phyloP scores from a whole-genome alignment of 169 alveolate species.

The Eimeria maxima region DNA sequence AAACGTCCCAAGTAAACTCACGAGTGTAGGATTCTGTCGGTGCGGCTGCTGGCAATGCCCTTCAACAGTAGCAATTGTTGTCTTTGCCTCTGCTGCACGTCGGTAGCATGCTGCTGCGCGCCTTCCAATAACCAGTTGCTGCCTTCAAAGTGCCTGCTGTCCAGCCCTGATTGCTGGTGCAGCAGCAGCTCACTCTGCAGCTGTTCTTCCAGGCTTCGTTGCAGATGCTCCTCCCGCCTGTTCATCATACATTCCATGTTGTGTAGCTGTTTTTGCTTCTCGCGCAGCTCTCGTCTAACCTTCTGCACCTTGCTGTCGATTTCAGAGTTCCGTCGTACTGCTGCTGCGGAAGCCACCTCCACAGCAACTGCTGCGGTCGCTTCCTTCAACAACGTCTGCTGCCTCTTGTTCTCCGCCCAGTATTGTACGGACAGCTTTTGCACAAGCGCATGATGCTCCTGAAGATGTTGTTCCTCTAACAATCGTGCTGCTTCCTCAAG shows the following conservation, averaged over 20 bases:
- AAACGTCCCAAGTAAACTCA: neutral
- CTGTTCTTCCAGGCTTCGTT: conserved; percentile 39
- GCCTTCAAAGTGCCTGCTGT: neutral
- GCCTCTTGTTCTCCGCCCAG: conserved; percentile 40
- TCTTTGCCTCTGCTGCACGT: conserved; percentile 47
- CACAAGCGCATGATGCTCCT: conserved; percentile 44
- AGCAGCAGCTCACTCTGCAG: neutral
- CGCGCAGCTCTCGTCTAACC: conserved; percentile 3
- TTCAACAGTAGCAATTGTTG: conserved; percentile 48
- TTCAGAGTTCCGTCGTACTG: neutral
- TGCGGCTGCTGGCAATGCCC: conserved; percentile 70
- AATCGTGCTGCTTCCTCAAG: conserved; percentile 4
- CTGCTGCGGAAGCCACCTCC: neutral
- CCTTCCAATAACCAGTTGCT: conserved; percentile 1
- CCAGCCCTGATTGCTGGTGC: conserved; percentile 22
- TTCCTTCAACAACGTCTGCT: conserved; percentile 23
- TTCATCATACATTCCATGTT: neutral
- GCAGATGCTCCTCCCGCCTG: conserved; percentile 56
- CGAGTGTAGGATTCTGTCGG: conserved; percentile 63
- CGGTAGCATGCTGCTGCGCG: conserved; percentile 3
- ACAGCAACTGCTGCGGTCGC: conserved; percentile 52
- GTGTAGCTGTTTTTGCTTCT: conserved; percentile 58
- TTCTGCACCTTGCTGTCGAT: neutral
- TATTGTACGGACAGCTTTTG: conserved; percentile 48
- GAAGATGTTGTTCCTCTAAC: conserved; percentile 37